Conservation (phyloP, 2,329 filamentous ascomycete genomes). For the Endoconidiophora laricicola region DNA sequence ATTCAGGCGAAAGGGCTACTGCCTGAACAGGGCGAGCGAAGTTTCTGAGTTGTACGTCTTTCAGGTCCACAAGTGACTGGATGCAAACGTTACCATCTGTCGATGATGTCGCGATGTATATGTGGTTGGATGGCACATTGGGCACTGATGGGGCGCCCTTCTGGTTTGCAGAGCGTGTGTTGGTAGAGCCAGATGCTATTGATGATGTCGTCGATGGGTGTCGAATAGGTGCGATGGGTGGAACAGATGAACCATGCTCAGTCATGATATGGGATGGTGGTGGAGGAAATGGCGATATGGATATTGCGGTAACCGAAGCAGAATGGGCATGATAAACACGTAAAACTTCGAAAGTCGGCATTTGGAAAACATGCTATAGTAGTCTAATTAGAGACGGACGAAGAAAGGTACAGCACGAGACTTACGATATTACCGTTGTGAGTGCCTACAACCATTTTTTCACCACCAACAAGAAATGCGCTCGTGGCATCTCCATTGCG, state of each 20-base stretch:
- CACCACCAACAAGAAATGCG: conserved; percentile 73
- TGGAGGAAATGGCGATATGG: conserved; percentile 69
- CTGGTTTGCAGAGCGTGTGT: conserved; percentile 27
- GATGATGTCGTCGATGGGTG: conserved; percentile 19
- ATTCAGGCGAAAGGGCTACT: conserved; percentile 88
- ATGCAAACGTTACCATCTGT: conserved; percentile 94
- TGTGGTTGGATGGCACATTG: conserved; percentile 69
- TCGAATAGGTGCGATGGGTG: conserved; percentile 2
- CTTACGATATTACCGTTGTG: conserved; percentile 92
- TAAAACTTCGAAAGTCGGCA: conserved; percentile 66
- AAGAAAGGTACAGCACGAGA: neutral
- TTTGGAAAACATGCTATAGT: conserved; percentile 60
- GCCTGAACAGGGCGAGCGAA: conserved; percentile 86
- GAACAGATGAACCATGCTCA: conserved; percentile 1
- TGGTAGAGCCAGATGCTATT: conserved; percentile 22
- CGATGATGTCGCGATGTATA: conserved; percentile 84
- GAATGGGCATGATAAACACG: conserved; percentile 85
- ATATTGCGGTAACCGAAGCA: conserved; percentile 77
- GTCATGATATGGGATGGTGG: conserved; percentile 18
- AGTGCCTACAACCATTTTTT: conserved; percentile 95
- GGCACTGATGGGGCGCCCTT: conserved; percentile 42
- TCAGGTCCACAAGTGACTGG: conserved; percentile 68
- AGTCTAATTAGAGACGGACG: conserved; percentile 16
- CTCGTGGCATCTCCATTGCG: conserved; percentile 92
- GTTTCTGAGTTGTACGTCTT: conserved; percentile 81